Evolutionary conservation across 1,284 basidiomycete genomes (phyloP), one percentile per base, ranked within the genome.

Genomic region (Bondarzewia mesenterica): DNA sequence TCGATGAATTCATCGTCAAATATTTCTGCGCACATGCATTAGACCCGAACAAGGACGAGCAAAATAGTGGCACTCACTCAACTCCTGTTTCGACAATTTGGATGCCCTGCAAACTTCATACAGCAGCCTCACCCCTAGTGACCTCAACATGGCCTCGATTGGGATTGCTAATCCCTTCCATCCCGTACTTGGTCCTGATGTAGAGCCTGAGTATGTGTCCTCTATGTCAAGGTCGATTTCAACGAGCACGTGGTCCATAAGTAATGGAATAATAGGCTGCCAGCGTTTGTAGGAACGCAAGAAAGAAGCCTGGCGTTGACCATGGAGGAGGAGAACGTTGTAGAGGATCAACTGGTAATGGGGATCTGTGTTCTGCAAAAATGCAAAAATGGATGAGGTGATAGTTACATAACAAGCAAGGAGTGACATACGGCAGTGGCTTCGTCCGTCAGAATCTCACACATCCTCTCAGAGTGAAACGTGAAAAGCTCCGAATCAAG

Each of bases 71-170:
- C 37, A 72, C 86, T 52, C 57, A 91, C 88, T 74, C 36, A 91
- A 71, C 68, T 95, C 92, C 38, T 76, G 71, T 23, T 78, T 61
- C 7, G 81, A 80, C 48, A 95, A 67, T 57, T 88, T 91, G 63
- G 94, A 91, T 45, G 94, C 86, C 41, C 91, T 75, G 63, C 89
- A 93, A 7, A 95, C 85, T 65, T 97, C 92, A 59, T 95, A 97
- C 51, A 97, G 72, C 36, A 96, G 66, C 51, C 74, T 74, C 3
- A 92, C 78, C 15, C 85, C 78, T 25, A 93, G 71, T 49, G 80
- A 69, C 54, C 87, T 72, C 29, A 94, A 65, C 56, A 87, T 86
- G 15, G 80, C 84, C 63, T 93, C 91, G 52, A 93, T 91, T 3
- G 87, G 84, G 18, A 81, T 71, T 2, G 72, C 74, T 5, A 80